These are phyloP conservation scores for Westerdykella sp. DNA, from an alignment of 2,329 filamentous ascomycete genomes.

Conservation along the genomic window DNA sequence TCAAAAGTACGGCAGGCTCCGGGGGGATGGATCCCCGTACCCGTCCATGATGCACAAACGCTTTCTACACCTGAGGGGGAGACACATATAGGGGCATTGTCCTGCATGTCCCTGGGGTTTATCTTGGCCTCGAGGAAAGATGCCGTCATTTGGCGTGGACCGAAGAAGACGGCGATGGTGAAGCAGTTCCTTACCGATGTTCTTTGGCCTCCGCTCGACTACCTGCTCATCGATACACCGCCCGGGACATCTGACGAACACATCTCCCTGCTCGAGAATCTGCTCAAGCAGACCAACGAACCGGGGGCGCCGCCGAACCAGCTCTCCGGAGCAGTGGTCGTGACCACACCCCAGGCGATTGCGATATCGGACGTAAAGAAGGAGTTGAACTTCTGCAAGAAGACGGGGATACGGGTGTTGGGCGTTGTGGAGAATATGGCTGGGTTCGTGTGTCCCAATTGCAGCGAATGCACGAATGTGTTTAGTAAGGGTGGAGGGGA, in stretches of 20 bases:
- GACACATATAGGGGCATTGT: conserved; percentile 54
- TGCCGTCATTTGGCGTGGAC: conserved; percentile 93
- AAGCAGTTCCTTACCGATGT: conserved; percentile 92
- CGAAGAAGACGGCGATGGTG: conserved; percentile 99
- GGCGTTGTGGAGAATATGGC: conserved; percentile 98
- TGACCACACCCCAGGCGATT: conserved; percentile 93
- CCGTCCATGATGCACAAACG: conserved; percentile 59
- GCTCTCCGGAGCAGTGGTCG: conserved; percentile 81
- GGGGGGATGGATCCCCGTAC: conserved; percentile 85
- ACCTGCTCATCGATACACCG: conserved; percentile 89
- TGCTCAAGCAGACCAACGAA: conserved; percentile 46
- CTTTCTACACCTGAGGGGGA: conserved; percentile 9
- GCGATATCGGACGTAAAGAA: conserved; percentile 91
- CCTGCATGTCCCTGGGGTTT: conserved; percentile 91
- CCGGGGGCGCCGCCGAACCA: conserved; percentile 47
- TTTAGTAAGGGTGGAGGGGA: conserved; percentile 88
- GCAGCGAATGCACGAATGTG: conserved; percentile 80
- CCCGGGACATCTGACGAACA: conserved; percentile 96
- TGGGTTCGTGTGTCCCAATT: conserved; percentile 74
- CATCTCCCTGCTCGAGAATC: conserved; percentile 82
- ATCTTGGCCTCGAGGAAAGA: conserved; percentile 76
- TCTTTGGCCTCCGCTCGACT: conserved; percentile 80
- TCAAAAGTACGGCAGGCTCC: conserved; percentile 87
- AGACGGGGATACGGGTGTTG: conserved; percentile 71
- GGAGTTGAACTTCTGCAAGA: conserved; percentile 86